Evolutionary conservation across 148 eudicot species (phyloP).

Genomic region (Silene conica): DNA sequence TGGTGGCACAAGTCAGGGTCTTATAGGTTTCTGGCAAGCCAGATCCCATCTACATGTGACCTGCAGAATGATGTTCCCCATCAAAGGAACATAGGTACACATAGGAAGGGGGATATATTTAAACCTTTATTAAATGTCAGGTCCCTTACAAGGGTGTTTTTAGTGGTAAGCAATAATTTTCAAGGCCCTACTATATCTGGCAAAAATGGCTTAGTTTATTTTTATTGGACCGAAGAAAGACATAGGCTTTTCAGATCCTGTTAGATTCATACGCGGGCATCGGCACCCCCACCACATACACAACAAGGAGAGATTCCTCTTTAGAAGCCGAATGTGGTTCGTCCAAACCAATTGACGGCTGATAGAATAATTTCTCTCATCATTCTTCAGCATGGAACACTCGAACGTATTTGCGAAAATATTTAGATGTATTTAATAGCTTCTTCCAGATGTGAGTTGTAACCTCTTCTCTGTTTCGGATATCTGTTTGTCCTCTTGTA

Average conservation of each 20-base stretch:
- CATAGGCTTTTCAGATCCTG: not conserved
- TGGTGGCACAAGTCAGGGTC: not conserved
- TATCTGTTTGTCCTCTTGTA: not conserved
- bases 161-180: not conserved
- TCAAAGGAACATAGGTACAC: not conserved
- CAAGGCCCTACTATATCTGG: not conserved
- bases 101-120: not conserved
- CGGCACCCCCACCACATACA: no score
- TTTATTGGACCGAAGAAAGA: not conserved
- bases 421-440: not conserved
- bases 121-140: not conserved
- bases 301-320: not conserved
- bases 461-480: not conserved
- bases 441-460: not conserved
- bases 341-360: not conserved
- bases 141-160: not conserved
- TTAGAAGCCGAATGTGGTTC: not conserved
- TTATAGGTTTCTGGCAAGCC: not conserved
- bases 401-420: not conserved
- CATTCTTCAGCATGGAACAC: not conserved
- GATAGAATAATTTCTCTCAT: not conserved
- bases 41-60: not conserved
- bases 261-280: not conserved
- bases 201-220: not conserved
- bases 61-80: not conserved